Evolutionary conservation across 1,139 yeast species (phyloP).

Genomic region (Ashbya aceris): DNA sequence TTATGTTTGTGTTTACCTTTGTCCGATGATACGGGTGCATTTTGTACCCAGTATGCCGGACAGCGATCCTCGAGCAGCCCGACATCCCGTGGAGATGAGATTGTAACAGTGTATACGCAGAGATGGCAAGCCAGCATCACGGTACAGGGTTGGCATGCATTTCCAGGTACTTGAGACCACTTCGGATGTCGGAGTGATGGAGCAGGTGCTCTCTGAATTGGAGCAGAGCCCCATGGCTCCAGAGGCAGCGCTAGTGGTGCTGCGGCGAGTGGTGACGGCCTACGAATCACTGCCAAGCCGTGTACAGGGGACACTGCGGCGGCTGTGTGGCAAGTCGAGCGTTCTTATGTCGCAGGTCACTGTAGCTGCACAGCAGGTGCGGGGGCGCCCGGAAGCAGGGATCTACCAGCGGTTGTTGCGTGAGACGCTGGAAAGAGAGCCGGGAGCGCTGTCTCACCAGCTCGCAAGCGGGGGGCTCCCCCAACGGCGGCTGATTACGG

Average conservation of each 20-base stretch:
- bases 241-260: constrained; percentile 14
- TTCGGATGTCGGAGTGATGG: constrained; percentile 3
- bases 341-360: constrained; percentile 13
- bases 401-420: constrained; percentile 13
- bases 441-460: constrained; percentile 11
- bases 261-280: constrained; percentile 19
- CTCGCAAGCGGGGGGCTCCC: constrained; percentile 6
- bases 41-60: constrained; percentile 3
- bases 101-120: background rate
- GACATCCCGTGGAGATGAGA: too few relatives aligned
- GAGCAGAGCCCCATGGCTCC: constrained; percentile 7
- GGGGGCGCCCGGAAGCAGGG: constrained; percentile 7
- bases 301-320: constrained; percentile 6
- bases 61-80: background rate
- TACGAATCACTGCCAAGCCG: constrained; percentile 15
- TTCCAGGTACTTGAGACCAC: too few relatives aligned
- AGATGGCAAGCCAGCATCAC: too few relatives aligned
- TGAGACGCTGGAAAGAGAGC: constrained; percentile 10
- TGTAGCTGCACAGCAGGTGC: constrained; percentile 11
- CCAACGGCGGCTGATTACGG: constrained; percentile 19
- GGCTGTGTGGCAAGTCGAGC: constrained; percentile 7
- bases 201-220: constrained; percentile 7
- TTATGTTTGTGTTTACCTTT: constrained; percentile 3
- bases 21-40: constrained; percentile 1
- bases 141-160: too few relatives aligned